These are phyloP conservation scores for Fusarium sororula DNA, from an alignment of 2,329 filamentous ascomycete genomes.

Conservation along the genomic window DNA sequence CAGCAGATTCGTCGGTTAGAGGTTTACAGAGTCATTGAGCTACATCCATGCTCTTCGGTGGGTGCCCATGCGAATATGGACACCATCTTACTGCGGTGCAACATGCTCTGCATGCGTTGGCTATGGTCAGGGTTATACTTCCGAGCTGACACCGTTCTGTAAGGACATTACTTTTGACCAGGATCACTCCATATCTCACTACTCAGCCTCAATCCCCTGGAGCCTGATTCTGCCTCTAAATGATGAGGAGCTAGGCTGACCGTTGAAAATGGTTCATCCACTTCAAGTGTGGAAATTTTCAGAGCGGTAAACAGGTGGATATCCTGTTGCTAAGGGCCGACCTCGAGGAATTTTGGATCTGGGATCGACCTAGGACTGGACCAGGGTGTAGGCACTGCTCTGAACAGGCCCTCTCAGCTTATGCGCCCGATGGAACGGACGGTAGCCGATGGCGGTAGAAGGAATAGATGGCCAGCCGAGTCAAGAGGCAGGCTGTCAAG, in stretches of 20 bases:
- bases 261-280: not conserved
- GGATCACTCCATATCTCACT: slow-evolving; percentile 11
- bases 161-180: not conserved
- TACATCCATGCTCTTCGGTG: slow-evolving; percentile 10
- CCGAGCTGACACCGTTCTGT: slow-evolving; percentile 10
- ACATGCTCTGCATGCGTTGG: slow-evolving; percentile 17
- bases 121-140: slow-evolving; percentile 19
- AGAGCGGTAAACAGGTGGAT: slow-evolving; percentile 16
- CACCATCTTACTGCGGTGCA: slow-evolving; percentile 25
- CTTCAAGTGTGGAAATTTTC: not conserved
- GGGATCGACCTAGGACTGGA: slow-evolving; percentile 1
- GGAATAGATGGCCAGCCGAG: not conserved
- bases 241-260: not conserved
- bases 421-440: not conserved
- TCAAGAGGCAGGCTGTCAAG: not conserved
- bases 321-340: slow-evolving; percentile 23
- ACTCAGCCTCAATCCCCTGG: slow-evolving; percentile 27
- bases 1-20: slow-evolving; percentile 3
- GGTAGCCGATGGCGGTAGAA: not conserved
- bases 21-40: not conserved
- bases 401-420: not conserved
- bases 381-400: slow-evolving; percentile 8
- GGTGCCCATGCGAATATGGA: slow-evolving; percentile 4
- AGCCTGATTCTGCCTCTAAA: slow-evolving; percentile 5
- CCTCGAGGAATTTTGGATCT: slow-evolving; percentile 4